Base-by-base conservation (phyloP, 345 rosid genomes). In the Leavenworthia alabamica region DNA sequence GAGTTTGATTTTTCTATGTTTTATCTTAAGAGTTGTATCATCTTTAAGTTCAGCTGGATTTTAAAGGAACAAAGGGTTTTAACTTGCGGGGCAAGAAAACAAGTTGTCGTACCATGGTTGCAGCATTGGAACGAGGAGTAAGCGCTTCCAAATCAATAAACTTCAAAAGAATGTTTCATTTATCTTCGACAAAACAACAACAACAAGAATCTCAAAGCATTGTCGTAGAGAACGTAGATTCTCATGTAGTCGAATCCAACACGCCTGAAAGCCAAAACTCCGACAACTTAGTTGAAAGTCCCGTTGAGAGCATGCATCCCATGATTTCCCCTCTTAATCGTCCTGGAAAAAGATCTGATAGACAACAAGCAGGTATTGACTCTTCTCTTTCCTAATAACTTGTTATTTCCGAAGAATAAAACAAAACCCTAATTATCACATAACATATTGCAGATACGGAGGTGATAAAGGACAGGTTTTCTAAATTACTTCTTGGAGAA, bases 401-500 rank as follows among this genome's bases (percentile, higher is more conserved):
- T 28, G 24, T 33, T 29, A n/a, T 6, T 49, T 28, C 0, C 46
- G 2, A 9, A 22, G 4, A 17, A 42, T n/a, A 42, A 19, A 42
- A 3, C 11, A 13, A 41, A 60, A 29, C 51, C 60, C 54, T 64
- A 57, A 41, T 50, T 32, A 24, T 23, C 44, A 54, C 29, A 26
- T 24, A 45, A 33, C 52, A 0, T 41, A 3, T 68, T 67, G 55
- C 71, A 86, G 93, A 81, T 32, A 56, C 60, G 66, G 85, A 86
- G 31, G 74, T 72, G 77, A 80, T 86, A n/a, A n/a, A n/a, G 77
- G 93, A 86, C 28, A 80, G 68, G 47, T 83, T 83, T 14, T 77
- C 81, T 0, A 86, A 86, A 62, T 57, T 86, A 68, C 85, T 86
- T 37, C 64, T 83, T 44, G 93, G 93, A 9, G 89, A 86, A 73